Base-by-base conservation (phyloP, 2,329 filamentous ascomycete genomes). In the Fusarium paranaense region DNA sequence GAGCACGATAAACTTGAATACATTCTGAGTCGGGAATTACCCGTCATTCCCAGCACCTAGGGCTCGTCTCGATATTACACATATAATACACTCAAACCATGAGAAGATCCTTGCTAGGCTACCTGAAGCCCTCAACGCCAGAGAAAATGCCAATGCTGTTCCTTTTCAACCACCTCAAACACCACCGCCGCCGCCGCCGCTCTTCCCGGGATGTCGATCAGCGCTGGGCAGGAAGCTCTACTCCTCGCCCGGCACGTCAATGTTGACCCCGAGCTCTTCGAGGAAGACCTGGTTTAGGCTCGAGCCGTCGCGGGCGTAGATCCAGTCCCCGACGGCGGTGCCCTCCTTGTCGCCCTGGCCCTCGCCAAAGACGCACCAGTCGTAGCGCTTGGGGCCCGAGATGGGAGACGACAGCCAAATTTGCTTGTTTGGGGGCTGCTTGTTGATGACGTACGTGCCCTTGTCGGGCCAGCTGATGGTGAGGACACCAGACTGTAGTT, bases 341-440 rank as follows among this genome's bases (percentile, higher is more conserved):
- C 92, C 95, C 82, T 95, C 93, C 85, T 97, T 97, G 80, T 95
- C 89, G 30, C 69, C 67, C 78, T 95, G 93, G 35, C 89, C 87
- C 78, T 97, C 94, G 67, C 92, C 91, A 56, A 86, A 78, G 60
- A 95, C 82, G 64, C 97, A 93, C 90, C 94, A 99, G 83, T 98
- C 95, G 85, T 93, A 99, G 67, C 96, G 92, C 85, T 98, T 98
- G 16, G 97, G 97, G 0, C 97, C 97, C 7, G 94, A 95, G 63
- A 95, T 87, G 5, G 97, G 97, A 50, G 95, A 97, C 40, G 94
- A 97, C 54, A 98, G 90, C 97, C 97, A 99, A 80, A 99, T 98
- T 82, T 93, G 97, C 87, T 95, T 97, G 87, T 98, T 98, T 22
- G 96, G 95, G 0, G 97, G 97, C 83, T 99, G 97, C 84, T 99